Conservation (phyloP, 106 monocot species). For the Alisma plantagoaquatica region DNA sequence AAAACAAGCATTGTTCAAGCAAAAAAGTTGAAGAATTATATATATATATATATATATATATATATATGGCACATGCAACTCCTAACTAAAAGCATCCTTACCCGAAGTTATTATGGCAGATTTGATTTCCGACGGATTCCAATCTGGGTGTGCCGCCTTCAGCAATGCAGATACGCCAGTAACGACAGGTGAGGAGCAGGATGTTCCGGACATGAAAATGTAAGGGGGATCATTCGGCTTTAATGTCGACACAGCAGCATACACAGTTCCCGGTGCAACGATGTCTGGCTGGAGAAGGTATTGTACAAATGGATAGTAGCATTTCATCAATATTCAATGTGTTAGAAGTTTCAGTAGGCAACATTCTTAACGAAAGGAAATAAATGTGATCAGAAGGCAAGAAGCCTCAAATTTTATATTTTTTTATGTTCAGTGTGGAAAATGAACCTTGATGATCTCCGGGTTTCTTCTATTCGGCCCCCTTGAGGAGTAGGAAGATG, state of each 20-base stretch:
- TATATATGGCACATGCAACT: no score
- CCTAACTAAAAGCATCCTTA: conserved; percentile 1
- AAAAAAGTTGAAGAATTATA: no score
- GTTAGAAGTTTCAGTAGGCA: neutral
- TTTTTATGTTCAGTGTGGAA: neutral
- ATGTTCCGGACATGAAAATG: conserved; percentile 48
- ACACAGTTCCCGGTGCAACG: conserved; percentile 30
- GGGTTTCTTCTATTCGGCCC: neutral
- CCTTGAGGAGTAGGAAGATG: neutral
- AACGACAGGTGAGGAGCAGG: conserved; percentile 59
- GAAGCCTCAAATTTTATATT: neutral
- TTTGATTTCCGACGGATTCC: conserved; percentile 58
- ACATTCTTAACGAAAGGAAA: no score
- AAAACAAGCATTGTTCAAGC: no score
- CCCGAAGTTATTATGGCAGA: conserved; percentile 74
- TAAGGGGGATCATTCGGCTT: no score
- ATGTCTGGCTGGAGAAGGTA: conserved; percentile 31
- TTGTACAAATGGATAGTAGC: neutral
- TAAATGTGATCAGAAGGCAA: neutral
- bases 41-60: no score
- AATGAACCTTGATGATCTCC: conserved; percentile 9
- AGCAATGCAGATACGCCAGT: conserved; percentile 52
- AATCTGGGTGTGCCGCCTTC: conserved; percentile 31
- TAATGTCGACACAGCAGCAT: no score
- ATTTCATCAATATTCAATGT: no score